Evolutionary conservation across 1,284 basidiomycete genomes (phyloP).

Genomic region (Farysia itapuensis): DNA sequence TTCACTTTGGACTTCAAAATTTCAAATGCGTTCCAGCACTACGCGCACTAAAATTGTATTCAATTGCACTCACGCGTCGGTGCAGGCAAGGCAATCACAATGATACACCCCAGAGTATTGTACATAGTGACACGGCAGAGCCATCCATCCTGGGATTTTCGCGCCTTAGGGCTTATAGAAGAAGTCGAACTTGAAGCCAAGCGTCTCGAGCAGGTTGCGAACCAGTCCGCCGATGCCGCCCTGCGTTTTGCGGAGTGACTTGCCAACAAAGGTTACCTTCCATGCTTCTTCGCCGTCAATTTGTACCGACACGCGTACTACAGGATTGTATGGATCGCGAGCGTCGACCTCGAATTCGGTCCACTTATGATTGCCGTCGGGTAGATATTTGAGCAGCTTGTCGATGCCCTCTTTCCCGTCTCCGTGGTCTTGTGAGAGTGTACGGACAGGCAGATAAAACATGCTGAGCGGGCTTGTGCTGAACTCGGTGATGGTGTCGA

Average conservation of each 20-base stretch:
- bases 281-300: constrained; percentile 71
- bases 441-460: constrained; percentile 58
- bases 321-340: constrained; percentile 66
- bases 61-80: too few species aligned
- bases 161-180: constrained; percentile 27
- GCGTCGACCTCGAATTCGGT: constrained; percentile 76
- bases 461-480: constrained; percentile 70
- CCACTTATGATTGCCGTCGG: constrained; percentile 61
- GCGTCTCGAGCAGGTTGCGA: constrained; percentile 53
- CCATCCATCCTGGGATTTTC: too few species aligned
- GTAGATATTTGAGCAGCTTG: constrained; percentile 67
- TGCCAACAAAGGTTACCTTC: constrained; percentile 61
- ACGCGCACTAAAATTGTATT: too few species aligned
- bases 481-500: constrained; percentile 65
- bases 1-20: too few species aligned
- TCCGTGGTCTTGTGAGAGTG: constrained; percentile 60
- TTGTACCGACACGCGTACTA: constrained; percentile 63
- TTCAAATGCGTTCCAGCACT: too few species aligned
- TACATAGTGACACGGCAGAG: too few species aligned
- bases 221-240: constrained; percentile 54
- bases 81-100: too few species aligned
- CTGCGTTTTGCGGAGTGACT: constrained; percentile 46
- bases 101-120: too few species aligned
- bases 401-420: constrained; percentile 66
- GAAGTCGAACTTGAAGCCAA: constrained; percentile 49